Conservation (phyloP, 78 protist species). For the Isochrysis galbana region DNA sequence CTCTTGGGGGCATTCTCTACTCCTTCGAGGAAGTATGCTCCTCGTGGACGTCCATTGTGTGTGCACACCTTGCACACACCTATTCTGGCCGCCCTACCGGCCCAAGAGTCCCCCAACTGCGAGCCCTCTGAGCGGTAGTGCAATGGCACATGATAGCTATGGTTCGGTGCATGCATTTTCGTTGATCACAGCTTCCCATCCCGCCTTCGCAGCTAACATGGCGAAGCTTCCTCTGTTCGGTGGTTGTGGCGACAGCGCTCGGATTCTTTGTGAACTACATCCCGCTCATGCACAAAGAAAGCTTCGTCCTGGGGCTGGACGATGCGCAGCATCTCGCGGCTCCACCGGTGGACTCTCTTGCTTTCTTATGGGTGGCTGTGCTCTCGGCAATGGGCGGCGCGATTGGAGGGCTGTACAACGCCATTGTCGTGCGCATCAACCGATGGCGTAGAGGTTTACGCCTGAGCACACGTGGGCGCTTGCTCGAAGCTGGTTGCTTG, state of each 20-base stretch:
- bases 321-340: background rate
- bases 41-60: constrained; percentile 56
- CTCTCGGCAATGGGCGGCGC: constrained; percentile 77
- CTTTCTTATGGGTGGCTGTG: constrained; percentile 16
- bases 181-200: background rate
- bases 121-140: too few relatives aligned
- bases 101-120: background rate
- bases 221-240: constrained; percentile 77
- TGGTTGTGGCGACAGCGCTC: constrained; percentile 73
- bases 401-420: constrained; percentile 75
- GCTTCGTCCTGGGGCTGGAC: background rate
- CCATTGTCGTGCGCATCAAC: background rate
- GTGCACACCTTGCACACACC: background rate
- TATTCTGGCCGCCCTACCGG: background rate
- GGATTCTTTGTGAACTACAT: background rate
- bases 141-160: too few relatives aligned
- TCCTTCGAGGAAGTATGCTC: constrained; percentile 84
- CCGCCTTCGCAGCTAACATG: constrained; percentile 68
- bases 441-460: background rate
- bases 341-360: background rate
- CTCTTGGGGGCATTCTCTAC: constrained; percentile 92
- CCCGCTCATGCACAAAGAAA: background rate
- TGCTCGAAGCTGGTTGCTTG: background rate
- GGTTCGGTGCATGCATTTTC: too few relatives aligned
- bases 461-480: background rate